phyloP scores from a whole-genome alignment of 192 early-diverging fungal genomes.

The Entophlyctis luteolus region DNA sequence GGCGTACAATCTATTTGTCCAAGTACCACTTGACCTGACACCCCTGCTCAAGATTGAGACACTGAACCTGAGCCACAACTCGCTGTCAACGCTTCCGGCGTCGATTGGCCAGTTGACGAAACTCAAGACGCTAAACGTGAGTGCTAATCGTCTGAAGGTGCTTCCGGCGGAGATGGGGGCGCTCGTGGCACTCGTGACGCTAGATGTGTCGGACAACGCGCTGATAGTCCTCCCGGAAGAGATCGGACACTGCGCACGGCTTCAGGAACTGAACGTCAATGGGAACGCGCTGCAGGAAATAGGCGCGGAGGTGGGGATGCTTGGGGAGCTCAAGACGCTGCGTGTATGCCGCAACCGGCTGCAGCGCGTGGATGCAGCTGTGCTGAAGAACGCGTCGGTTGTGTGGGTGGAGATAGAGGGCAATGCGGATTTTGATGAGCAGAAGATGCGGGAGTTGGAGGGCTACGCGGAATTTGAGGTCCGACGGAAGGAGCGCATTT shows the following conservation, averaged over 20 bases:
- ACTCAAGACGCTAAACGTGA: conserved; percentile 58
- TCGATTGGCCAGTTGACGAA: conserved; percentile 61
- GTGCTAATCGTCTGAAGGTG: conserved; percentile 22
- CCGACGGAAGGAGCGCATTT: conserved; percentile 17
- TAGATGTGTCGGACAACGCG: conserved; percentile 10
- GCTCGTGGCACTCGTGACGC: conserved; percentile 2
- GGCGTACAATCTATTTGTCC: conserved; percentile 58
- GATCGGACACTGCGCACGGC: not conserved
- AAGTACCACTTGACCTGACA: conserved; percentile 65
- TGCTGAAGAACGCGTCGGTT: conserved; percentile 3
- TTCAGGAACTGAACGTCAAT: conserved; percentile 11
- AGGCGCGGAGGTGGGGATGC: not conserved
- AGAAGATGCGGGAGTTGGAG: conserved; percentile 14
- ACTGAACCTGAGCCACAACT: conserved; percentile 48
- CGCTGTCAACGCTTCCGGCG: conserved; percentile 58
- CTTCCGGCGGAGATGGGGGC: conserved; percentile 9
- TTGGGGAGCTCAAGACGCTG: conserved; percentile 5
- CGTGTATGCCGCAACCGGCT: not conserved
- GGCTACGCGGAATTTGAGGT: conserved; percentile 19
- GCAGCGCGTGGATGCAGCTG: not conserved
- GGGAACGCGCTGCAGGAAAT: not conserved
- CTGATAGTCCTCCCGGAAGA: conserved; percentile 5
- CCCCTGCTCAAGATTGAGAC: conserved; percentile 66
- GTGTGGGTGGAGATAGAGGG: conserved; percentile 20
- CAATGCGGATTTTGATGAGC: conserved; percentile 18